Conservation (phyloP, 2,329 filamentous ascomycete genomes). For the Fusarium algeriense region DNA sequence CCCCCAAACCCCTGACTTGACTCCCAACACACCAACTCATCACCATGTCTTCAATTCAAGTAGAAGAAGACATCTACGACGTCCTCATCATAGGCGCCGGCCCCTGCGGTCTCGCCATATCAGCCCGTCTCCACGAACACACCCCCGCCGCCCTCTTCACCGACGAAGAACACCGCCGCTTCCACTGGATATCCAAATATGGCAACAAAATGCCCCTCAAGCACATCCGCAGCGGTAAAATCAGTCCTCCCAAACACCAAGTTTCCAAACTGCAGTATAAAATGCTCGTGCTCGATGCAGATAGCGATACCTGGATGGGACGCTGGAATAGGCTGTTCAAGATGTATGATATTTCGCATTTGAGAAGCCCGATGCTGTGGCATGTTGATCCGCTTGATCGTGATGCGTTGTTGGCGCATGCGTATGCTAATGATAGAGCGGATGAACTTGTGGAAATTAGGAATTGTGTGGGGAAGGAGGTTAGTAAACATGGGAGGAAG, state of each 20-base stretch:
- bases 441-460: constrained; percentile 76
- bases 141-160: constrained; percentile 85
- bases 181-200: constrained; percentile 80
- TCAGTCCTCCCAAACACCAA: constrained; percentile 18
- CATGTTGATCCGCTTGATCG: constrained; percentile 82
- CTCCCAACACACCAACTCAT: background rate
- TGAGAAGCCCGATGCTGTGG: constrained; percentile 86
- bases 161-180: constrained; percentile 85
- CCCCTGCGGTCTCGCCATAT: constrained; percentile 79
- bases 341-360: constrained; percentile 75
- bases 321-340: constrained; percentile 78
- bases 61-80: constrained; percentile 64
- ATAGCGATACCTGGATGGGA: constrained; percentile 73
- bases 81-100: constrained; percentile 81
- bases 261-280: constrained; percentile 48
- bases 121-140: constrained; percentile 77
- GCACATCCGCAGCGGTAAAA: constrained; percentile 53
- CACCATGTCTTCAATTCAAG: constrained; percentile 14
- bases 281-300: constrained; percentile 76
- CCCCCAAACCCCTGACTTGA: background rate
- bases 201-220: constrained; percentile 70
- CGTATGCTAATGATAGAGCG: constrained; percentile 70
- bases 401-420: constrained; percentile 78
- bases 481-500: constrained; percentile 85
- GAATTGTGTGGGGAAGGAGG: constrained; percentile 81